Evolutionary conservation across 345 rosid genomes (phyloP).

Genomic region (Angophora floribunda): DNA sequence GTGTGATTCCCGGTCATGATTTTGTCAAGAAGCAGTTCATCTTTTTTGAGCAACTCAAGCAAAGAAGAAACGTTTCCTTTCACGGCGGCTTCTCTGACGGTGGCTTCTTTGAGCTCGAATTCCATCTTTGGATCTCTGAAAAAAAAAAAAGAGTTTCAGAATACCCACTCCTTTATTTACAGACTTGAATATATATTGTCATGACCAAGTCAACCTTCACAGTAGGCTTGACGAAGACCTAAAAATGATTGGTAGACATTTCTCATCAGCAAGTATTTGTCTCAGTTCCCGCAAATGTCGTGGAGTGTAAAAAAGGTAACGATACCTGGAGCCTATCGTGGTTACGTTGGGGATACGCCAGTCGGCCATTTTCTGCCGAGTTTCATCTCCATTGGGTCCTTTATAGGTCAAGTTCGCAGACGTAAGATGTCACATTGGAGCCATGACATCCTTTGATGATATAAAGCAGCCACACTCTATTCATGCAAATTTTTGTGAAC

Average conservation of each 20-base stretch:
- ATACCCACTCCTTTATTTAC: neutral
- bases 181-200: too few species aligned
- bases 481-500: too few species aligned
- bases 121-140: neutral
- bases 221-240: neutral
- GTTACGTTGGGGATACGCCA: neutral
- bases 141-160: neutral
- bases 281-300: neutral
- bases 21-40: neutral
- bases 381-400: neutral
- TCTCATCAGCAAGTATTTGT: neutral
- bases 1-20: neutral
- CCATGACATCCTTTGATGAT: neutral
- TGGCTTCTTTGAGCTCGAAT: conserved; percentile 1
- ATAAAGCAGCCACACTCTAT: neutral
- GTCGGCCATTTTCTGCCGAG: neutral
- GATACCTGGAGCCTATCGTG: neutral
- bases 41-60: neutral
- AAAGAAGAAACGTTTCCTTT: neutral
- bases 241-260: neutral
- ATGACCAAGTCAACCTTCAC: neutral
- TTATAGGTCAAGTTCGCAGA: neutral
- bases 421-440: neutral
- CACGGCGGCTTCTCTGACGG: neutral
- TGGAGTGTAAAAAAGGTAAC: neutral